Percentiles rank a stretch among this genome's conserved stretches.
Evolutionary conservation across 305 asterid genomes (phyloP).

Genomic region (Fraxinus angustifolia): DNA sequence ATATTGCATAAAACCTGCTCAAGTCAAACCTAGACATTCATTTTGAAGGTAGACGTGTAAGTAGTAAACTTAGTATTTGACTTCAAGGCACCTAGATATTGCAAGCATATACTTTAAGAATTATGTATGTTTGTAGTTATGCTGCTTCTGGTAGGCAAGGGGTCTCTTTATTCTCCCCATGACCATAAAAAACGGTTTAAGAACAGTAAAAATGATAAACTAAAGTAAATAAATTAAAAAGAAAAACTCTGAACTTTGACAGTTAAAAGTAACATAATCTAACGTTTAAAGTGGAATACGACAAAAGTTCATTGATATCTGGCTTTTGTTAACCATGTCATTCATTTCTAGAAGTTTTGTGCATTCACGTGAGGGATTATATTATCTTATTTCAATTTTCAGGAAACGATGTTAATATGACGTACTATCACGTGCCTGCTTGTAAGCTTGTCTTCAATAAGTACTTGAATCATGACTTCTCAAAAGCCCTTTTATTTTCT

Average conservation of each 20-base stretch:
- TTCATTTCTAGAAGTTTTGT: not conserved
- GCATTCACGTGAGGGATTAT: not conserved
- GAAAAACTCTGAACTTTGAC: not conserved
- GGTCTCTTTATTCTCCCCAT: not conserved
- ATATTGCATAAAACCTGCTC: not conserved
- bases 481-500: conserved; percentile 19
- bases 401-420: not conserved
- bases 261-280: not conserved
- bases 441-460: not conserved
- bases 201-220: not conserved
- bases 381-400: not conserved
- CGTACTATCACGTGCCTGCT: not conserved
- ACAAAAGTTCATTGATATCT: not conserved
- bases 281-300: not conserved
- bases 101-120: not conserved
- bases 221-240: not conserved
- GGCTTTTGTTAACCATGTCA: not conserved
- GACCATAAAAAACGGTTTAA: not conserved
- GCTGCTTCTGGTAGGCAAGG: not conserved
- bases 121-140: not conserved
- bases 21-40: not conserved
- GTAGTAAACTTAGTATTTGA: not conserved
- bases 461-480: not conserved
- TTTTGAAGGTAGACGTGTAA: not conserved
- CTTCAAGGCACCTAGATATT: not conserved